Base-by-base conservation (phyloP, 306 rosid genomes). In the Geum urbanum region DNA sequence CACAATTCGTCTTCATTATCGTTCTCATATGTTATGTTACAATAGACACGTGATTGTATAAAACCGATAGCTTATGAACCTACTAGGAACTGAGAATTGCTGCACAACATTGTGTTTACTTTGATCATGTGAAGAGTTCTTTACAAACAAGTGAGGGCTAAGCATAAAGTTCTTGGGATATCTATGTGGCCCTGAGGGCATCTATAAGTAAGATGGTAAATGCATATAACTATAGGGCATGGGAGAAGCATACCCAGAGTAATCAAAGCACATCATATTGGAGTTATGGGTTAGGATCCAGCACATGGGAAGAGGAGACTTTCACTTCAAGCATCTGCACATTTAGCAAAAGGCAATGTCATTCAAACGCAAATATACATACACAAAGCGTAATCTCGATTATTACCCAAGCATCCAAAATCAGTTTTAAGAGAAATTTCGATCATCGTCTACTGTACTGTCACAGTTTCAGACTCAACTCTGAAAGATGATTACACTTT, bases 271-370 rank as follows among this genome's bases (percentile, higher is more conserved):
- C 63, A 40, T 69, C 14, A 52, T 18, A 46, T 40, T 69, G 63
- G 40, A 13, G 72, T 53, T 53, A 40, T 19, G 62, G 49, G 62
- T 69, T 40, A 2, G 24, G 40, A 10, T 62, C 20, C 62, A 35
- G 41, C 72, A 20, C 64, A 69, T 69, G 73, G 46, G n/a, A 44
- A 32, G 54, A 56, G 66, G 12, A 56, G 66, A 44, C 55, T 32
- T 32, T 32, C 37, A 32, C 37, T 8, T 27, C 35, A n/a, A 56
- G 8, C 54, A 46, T 39, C 74, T 70, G 55, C 49, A 57, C 53
- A 44, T 1, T 0, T 43, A 16, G 5, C 54, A 43, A 14, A 20
- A 15, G 16, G 44, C 65, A 56, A 54, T 1, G 16, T 15, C 14
- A 27, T 46, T 16, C 32, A 4, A 18, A 20, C 27, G 67, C 67